Conservation (phyloP, 768 basidiomycete genomes). For the Cyclocybe aegerita region DNA sequence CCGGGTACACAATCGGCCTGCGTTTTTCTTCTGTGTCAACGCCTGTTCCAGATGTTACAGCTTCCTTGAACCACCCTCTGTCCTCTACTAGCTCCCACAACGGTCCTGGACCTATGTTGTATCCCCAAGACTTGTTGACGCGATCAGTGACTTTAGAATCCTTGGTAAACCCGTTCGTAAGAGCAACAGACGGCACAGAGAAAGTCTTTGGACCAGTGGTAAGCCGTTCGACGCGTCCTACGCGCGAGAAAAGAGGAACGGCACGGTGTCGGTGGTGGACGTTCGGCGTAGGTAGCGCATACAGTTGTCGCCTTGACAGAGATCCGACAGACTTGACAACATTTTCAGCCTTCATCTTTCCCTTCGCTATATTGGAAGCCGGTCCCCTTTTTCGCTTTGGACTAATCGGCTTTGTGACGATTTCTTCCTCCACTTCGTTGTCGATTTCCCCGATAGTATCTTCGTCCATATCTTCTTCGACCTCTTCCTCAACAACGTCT, state of each 20-base stretch:
- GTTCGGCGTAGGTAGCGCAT: constrained; percentile 61
- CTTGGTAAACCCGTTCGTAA: constrained; percentile 60
- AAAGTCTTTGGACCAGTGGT: constrained; percentile 50
- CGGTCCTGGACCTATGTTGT: constrained; percentile 74
- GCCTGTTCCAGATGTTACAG: constrained; percentile 29
- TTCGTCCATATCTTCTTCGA: constrained; percentile 23
- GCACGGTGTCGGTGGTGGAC: constrained; percentile 75
- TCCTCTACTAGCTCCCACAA: constrained; percentile 82
- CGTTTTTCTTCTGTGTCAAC: constrained; percentile 46
- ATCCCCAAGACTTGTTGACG: constrained; percentile 71
- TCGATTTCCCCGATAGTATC: constrained; percentile 16
- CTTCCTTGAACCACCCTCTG: constrained; percentile 75
- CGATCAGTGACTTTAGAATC: constrained; percentile 47
- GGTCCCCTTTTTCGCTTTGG: constrained; percentile 11
- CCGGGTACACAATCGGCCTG: constrained; percentile 58
- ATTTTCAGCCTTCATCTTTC: constrained; percentile 25
- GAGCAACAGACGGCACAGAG: constrained; percentile 31
- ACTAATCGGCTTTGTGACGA: neutral
- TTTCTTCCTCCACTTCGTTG: constrained; percentile 18
- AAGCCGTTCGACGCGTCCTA: constrained; percentile 62
- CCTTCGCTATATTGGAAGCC: constrained; percentile 22
- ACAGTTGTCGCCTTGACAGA: constrained; percentile 48
- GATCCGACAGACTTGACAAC: constrained; percentile 13
- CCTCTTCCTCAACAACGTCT: constrained; percentile 16
- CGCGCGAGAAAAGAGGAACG: constrained; percentile 53